A percentile compares a stretch with the other conserved stretches of the same genome.
Conservation (phyloP, 495 filamentous ascomycete genomes). For the Daldinia decipiens region DNA sequence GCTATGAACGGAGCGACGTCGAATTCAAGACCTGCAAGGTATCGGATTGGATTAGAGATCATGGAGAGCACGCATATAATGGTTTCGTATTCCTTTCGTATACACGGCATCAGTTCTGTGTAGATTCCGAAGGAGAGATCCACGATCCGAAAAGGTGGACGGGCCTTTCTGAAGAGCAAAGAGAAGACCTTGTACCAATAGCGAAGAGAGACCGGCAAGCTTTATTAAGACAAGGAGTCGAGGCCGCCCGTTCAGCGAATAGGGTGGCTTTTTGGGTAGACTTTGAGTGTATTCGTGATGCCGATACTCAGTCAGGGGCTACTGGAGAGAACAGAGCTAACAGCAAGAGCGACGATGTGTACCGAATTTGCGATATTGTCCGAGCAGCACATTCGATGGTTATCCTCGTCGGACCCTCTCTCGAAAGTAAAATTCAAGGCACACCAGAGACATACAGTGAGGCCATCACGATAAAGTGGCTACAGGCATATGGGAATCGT, state of each 20-base stretch:
- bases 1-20: not conserved
- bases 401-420: not conserved
- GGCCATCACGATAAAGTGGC: conserved; percentile 1
- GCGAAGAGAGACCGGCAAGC: not conserved
- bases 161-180: not conserved
- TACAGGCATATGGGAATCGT: not conserved
- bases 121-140: conserved; percentile 1
- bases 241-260: not conserved
- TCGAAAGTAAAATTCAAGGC: not conserved
- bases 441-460: not conserved
- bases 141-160: not conserved
- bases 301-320: not conserved
- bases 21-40: not conserved
- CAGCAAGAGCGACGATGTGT: not conserved
- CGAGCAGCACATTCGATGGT: not conserved
- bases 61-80: not conserved
- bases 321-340: not conserved
- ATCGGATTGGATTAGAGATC: not conserved
- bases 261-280: conserved; percentile 1
- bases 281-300: not conserved
- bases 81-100: not conserved
- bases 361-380: not conserved
- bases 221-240: not conserved
- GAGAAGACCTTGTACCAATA: not conserved
- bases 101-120: not conserved